Base-by-base conservation (phyloP, 768 basidiomycete genomes). In the Leucocoprinus leucothites region DNA sequence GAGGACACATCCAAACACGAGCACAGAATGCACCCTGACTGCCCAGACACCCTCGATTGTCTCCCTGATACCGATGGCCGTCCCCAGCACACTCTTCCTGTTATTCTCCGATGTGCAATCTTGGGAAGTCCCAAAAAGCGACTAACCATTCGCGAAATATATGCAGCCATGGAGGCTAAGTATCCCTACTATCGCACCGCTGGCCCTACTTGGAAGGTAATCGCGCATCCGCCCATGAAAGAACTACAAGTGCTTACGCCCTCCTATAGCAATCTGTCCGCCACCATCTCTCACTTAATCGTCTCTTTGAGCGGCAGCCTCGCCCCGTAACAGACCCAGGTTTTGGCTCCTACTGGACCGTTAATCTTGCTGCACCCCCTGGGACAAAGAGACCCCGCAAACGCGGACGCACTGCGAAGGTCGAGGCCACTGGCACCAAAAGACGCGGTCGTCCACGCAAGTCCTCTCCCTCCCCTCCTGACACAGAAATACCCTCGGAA, bases 281-380 rank as follows among this genome's bases (percentile, higher is more conserved):
- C 55, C 90, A 92, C 58, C 90, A 91, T 69, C 76, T 92, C 35
- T 91, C 90, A 9, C 71, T 91, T 48, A 91, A 91, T 69, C 82
- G 88, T 34, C 71, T 92, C 3, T 92, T 92, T 63, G 90, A 92
- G 67, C 80, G 89, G 48, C 87, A 90, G 61, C 85, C 87, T 18
- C 80, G 90, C 48, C 90, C 90, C 7, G 86, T 87, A 9, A 89
- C 89, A 26, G 89, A 91, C 66, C 90, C 90, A 11, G 90, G 90
- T 14, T 90, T 91, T 66, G 90, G 90, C 19, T 91, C 89, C 9
- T 91, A 92, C 65, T 92, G 90, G 90, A 91, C 89, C 34, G 90
- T 92, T n/a, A 91, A 91, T 68, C 76, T 91, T 19, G 68, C 81
- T 46, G 90, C 90, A n/a, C 89, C 89, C 11, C 89, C 89, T 1